Conservation (phyloP, 2,329 filamentous ascomycete species). For the Trichoderma atroviride region DNA sequence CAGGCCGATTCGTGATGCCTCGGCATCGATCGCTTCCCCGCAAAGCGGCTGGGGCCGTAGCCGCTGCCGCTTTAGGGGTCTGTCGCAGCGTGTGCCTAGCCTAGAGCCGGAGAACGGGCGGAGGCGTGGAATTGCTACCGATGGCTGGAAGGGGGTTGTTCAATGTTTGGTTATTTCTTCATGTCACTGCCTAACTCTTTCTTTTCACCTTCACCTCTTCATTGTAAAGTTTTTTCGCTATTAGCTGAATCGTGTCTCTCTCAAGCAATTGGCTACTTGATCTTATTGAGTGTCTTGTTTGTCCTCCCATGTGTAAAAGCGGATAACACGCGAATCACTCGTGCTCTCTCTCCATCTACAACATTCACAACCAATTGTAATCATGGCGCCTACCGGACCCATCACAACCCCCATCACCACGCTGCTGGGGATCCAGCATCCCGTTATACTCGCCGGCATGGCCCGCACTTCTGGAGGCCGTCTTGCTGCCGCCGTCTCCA, state of each 20-base stretch:
- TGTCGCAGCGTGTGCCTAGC: neutral
- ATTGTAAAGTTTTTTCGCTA: neutral
- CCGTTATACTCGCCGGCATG: conserved; percentile 93
- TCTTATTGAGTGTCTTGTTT: neutral
- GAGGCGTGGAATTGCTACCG: neutral
- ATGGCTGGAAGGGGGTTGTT: neutral
- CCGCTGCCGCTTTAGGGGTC: neutral
- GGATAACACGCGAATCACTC: neutral
- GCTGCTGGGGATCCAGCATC: conserved; percentile 82
- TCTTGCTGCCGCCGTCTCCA: conserved; percentile 84
- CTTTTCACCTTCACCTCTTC: neutral
- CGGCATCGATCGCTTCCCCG: conserved; percentile 35
- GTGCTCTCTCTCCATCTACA: neutral
- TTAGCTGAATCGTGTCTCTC: neutral
- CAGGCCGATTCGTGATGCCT: conserved; percentile 8
- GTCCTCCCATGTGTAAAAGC: neutral
- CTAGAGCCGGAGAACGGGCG: neutral
- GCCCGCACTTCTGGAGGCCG: conserved; percentile 77
- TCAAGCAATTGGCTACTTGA: neutral
- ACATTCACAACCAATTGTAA: conserved; percentile 23
- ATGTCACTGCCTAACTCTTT: neutral
- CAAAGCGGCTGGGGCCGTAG: conserved; percentile 30
- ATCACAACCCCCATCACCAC: conserved; percentile 77
- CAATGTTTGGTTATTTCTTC: neutral
- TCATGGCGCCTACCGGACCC: conserved; percentile 51